Percentiles rank a stretch among this genome's conserved stretches.
These are phyloP conservation scores for Rhodamnia rubescens DNA, from an alignment of 345 rosid species.

Conservation along the genomic window DNA sequence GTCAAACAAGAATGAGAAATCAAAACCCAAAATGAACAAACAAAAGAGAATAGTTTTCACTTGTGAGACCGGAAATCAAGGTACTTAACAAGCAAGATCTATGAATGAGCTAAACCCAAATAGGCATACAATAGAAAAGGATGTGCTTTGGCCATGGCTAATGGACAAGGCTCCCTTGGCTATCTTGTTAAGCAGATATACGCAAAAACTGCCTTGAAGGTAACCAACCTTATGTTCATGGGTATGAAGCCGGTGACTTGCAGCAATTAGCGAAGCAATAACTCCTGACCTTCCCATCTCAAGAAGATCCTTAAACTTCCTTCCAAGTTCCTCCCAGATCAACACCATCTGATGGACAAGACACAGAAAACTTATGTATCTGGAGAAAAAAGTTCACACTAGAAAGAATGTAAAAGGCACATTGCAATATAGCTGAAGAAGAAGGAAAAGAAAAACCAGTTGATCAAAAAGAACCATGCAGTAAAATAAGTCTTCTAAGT, in stretches of 20 bases:
- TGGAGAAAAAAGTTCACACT: not conserved
- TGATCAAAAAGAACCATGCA: not conserved
- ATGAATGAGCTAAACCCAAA: not conserved
- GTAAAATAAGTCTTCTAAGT: not conserved
- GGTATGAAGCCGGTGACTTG: slow-evolving; percentile 58
- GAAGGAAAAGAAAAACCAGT: not conserved
- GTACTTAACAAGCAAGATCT: not conserved
- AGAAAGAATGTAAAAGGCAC: not conserved
- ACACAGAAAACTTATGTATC: not conserved
- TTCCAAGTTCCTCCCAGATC: slow-evolving; percentile 77
- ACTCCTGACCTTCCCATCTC: slow-evolving; percentile 86
- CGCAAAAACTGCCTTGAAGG: not conserved
- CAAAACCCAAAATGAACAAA: not conserved
- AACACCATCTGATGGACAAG: slow-evolving; percentile 47
- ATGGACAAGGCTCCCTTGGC: not conserved
- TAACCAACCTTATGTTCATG: slow-evolving; percentile 50
- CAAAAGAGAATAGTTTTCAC: not conserved
- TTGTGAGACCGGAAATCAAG: not conserved
- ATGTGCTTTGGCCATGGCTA: not conserved
- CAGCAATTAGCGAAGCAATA: slow-evolving; percentile 68
- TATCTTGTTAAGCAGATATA: not conserved
- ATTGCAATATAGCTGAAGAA: not conserved
- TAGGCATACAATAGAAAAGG: not conserved
- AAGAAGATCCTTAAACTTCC: slow-evolving; percentile 64
- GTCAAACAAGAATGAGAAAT: slow-evolving; percentile 10